Base-by-base conservation (phyloP, 805 yeast genomes). In the Wickerhamiella qilinensis region DNA sequence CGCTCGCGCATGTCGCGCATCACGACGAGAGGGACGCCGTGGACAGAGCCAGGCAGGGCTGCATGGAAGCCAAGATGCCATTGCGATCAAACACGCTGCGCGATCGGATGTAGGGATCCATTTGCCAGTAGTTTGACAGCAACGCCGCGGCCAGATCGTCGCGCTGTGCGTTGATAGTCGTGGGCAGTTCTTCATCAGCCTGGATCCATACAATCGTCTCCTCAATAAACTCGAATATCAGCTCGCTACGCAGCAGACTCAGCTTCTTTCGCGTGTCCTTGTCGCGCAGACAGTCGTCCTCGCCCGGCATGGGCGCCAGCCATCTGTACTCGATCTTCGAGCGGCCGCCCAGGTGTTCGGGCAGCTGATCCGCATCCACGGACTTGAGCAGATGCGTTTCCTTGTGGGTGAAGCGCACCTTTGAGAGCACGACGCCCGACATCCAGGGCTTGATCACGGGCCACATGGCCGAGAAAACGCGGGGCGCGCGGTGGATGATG, bases 91-190 rank as follows among this genome's bases (percentile, higher is more conserved):
- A 82, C 28, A 73, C 61, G 30, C 84, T 74, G 46, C 82, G 73
- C 35, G 76, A 73, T 58, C 96, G 73, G 37, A 82, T 55, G 46
- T 77, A 82, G 1, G 86, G 85, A 52, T 86, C 95, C 39, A 80
- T 57, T 36, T 61, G 55, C 48, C 68, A 64, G 57, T 77, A 84
- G 51, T 80, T 80, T 24, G 66, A 58, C 4, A 77, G 62, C 36
- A 86, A 52, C 41, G 68, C 58, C 38, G 58, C 58, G 39, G 76
- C 71, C 19, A 79, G 41, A n/a, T 58, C 56, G 9, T 72, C 37
- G 30, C 47, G 40, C 30, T 42, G 20, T 41, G 74, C 77, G 27
- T 5, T 37, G 16, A 30, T 16, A 7, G 6, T 12, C 7, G 7
- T 14, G 30, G 30, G 17, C 30, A 14, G 17, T 7, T 12, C 30